phyloP scores from a whole-genome alignment of 148 eudicot species.

The Rhododendron ovatum region DNA sequence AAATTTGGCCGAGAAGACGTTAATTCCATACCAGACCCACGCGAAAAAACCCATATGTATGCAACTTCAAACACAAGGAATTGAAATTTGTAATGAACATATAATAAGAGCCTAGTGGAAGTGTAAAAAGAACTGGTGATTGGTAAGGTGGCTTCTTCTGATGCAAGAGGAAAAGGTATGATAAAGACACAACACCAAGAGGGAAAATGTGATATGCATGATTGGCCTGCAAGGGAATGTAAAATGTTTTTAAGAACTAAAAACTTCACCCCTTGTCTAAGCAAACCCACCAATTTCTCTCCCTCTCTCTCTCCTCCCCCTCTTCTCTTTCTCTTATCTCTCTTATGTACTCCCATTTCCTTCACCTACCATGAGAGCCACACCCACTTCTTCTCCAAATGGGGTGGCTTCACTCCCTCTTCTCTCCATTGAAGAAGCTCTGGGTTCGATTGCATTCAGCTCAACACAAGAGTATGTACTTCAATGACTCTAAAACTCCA shows the following conservation, averaged over 20 bases:
- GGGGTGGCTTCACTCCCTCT: conserved; percentile 94
- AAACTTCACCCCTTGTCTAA: conserved; percentile 73
- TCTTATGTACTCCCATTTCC: conserved; percentile 17
- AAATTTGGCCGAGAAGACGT: not conserved
- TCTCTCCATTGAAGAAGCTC: conserved; percentile 83
- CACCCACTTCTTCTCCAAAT: conserved; percentile 38
- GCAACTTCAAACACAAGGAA: conserved; percentile 8
- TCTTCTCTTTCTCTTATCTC: not conserved
- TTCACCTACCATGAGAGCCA: conserved; percentile 52
- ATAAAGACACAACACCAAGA: conserved; percentile 58
- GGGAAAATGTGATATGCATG: conserved; percentile 30
- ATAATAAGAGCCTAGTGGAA: conserved; percentile 16
- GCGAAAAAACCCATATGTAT: not conserved
- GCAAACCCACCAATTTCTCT: conserved; percentile 43
- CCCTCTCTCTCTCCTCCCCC: conserved; percentile 5
- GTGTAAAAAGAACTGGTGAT: conserved; percentile 25
- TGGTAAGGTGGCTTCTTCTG: conserved; percentile 50
- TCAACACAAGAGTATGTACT: conserved; percentile 60
- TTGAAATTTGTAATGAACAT: not conserved
- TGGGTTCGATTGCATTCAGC: conserved; percentile 62
- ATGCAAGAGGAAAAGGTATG: conserved; percentile 43
- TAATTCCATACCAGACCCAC: not conserved
- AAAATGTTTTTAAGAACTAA: conserved; percentile 12
- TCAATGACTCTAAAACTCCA: not conserved
- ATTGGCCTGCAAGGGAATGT: conserved; percentile 47